Evolutionary conservation across 805 yeast species (phyloP), one percentile per base, ranked within the genome.

Genomic region (Candida glaebosa): DNA sequence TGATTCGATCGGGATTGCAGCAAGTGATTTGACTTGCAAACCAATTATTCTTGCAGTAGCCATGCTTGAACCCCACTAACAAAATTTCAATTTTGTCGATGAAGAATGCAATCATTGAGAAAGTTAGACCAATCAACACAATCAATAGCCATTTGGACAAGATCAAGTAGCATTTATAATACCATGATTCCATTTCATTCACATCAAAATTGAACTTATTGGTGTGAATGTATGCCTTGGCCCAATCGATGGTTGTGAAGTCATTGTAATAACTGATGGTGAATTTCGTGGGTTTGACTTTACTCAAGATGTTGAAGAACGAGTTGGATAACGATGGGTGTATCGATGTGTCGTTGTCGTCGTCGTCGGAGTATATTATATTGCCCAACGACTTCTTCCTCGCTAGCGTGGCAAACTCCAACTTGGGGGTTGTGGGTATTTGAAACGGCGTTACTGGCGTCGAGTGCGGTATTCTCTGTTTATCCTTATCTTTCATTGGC

Each of bases 181-280:
- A 48, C 37, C 42, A 8, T 39, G 44, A 28, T 53, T 42, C 53
- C 57, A 38, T 61, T 69, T 64, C 54, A 39, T 65, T 54, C 34
- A 77, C 50, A 36, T 58, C 56, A 46, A 60, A 72, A 45, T 66
- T 60, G 31, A 76, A 58, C 31, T 56, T 59, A 26, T 76, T 69
- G 39, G 73, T 73, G 41, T 61, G 59, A 22, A 76, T 59, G 28
- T 68, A 66, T 24, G 78, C 79, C 22, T 68, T 66, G 2, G 75
- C 71, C 82, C 83, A 78, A 56, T 78, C 84, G 14, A 78, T 74
- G 15, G 82, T 76, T 17, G 84, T 78, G 57, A 77, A 78, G 55
- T 78, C 82, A 52, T 78, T 79, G 53, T 78, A 78, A 60, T 63
- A 75, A 47, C 63, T 66, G 18, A 73, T 40, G 14, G 55, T 34